Percentiles rank a stretch among this genome's conserved stretches.
phyloP scores from a whole-genome alignment of 2,329 filamentous ascomycete genomes.

The Podosphaera xanthii region DNA sequence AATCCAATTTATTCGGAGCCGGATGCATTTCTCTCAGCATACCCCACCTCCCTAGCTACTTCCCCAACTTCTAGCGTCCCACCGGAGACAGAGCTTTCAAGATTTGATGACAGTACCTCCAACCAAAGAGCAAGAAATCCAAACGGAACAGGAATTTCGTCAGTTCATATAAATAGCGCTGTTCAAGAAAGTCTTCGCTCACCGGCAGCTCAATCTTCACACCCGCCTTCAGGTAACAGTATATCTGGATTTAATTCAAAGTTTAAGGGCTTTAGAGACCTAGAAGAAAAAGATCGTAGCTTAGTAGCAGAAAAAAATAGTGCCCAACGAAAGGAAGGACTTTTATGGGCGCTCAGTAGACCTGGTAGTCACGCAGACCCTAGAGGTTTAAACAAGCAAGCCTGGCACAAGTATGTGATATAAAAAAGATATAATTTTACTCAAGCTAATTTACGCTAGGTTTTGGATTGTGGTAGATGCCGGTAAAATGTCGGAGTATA shows the following conservation, averaged over 20 bases:
- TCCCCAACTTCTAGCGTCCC: conserved; percentile 19
- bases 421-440: neutral
- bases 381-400: conserved; percentile 84
- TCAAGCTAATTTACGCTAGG: conserved; percentile 24
- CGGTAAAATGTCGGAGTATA: conserved; percentile 91
- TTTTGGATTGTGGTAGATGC: conserved; percentile 98
- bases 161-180: conserved; percentile 22
- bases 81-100: conserved; percentile 46
- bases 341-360: conserved; percentile 82
- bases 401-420: conserved; percentile 78
- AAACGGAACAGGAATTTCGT: conserved; percentile 21
- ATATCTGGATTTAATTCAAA: conserved; percentile 28
- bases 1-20: conserved; percentile 51
- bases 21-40: conserved; percentile 27
- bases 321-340: conserved; percentile 70
- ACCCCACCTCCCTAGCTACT: conserved; percentile 11
- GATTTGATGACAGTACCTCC: conserved; percentile 52
- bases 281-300: conserved; percentile 59
- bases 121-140: conserved; percentile 17
- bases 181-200: conserved; percentile 24
- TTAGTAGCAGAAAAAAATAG: conserved; percentile 33
- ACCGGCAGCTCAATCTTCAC: conserved; percentile 28
- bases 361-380: conserved; percentile 90
- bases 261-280: conserved; percentile 80
- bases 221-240: conserved; percentile 21